Conservation (phyloP, 345 rosid genomes). For the Arabidopsis arenosa region DNA sequence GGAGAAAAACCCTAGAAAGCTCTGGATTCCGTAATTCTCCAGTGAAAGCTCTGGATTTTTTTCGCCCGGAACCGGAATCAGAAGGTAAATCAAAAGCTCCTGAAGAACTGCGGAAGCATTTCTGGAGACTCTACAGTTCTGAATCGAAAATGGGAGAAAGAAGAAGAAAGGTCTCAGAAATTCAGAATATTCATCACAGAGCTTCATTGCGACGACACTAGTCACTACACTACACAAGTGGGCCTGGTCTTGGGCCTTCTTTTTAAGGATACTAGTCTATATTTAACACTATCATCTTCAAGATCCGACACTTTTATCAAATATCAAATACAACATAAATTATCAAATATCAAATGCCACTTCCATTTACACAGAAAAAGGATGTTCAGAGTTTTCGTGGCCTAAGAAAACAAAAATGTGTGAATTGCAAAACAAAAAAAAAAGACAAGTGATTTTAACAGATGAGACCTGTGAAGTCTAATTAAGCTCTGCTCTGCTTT, state of each 20-base stretch:
- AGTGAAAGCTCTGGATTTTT: too few species aligned
- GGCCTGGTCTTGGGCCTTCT: background rate
- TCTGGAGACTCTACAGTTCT: too few species aligned
- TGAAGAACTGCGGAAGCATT: too few species aligned
- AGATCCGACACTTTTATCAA: background rate
- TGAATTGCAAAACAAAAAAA: slow-evolving; percentile 1
- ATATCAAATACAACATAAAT: slow-evolving; percentile 16
- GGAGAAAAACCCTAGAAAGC: slow-evolving; percentile 10
- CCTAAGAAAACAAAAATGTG: slow-evolving; percentile 14
- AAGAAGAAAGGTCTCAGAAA: too few species aligned
- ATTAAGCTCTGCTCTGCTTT: slow-evolving; percentile 75
- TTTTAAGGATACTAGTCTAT: background rate
- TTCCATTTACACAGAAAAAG: slow-evolving; percentile 38
- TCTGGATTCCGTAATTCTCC: too few species aligned
- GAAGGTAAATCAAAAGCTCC: too few species aligned
- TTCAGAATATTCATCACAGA: too few species aligned
- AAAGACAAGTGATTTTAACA: background rate
- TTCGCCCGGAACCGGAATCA: too few species aligned
- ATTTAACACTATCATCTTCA: slow-evolving; percentile 10
- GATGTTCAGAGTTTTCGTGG: slow-evolving; percentile 8
- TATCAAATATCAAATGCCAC: slow-evolving; percentile 31
- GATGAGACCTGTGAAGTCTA: slow-evolving; percentile 40
- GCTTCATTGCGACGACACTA: background rate
- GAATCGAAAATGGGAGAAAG: too few species aligned
- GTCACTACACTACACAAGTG: background rate